Conservation (phyloP, 176 grass and related monocot species). For the Raddia guianensis region DNA sequence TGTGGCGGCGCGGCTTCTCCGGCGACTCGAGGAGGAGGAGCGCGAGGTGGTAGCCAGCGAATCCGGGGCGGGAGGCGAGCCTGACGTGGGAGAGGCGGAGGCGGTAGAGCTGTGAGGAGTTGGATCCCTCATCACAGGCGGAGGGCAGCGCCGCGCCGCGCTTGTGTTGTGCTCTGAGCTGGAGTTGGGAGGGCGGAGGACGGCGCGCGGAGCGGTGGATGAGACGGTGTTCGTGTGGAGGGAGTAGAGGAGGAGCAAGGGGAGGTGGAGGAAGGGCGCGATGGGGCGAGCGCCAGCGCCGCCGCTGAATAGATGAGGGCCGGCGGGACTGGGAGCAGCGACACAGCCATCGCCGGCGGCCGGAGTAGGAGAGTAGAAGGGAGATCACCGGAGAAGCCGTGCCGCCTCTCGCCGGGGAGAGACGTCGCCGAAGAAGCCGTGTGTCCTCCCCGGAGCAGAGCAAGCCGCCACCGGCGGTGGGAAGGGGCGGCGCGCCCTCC, state of each 20-base stretch:
- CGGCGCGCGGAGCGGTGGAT: no score
- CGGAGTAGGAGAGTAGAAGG: no score
- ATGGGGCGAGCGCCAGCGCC: conserved; percentile 16
- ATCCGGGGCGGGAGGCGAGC: conserved; percentile 58
- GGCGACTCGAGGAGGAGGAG: conserved; percentile 27
- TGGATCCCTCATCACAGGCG: conserved; percentile 49
- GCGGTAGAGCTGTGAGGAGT: conserved; percentile 77
- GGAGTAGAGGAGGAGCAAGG: conserved; percentile 41
- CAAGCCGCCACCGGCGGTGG: no score
- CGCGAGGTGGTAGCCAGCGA: conserved; percentile 55
- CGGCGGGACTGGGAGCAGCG: conserved; percentile 37
- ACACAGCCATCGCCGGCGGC: conserved; percentile 47
- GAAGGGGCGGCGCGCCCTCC: no score
- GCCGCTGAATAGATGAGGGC: conserved; percentile 39
- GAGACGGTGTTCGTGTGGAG: no score
- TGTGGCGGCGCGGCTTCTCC: no score
- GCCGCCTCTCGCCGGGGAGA: no score
- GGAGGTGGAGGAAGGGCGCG: conserved; percentile 54
- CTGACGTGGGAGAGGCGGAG: conserved; percentile 70
- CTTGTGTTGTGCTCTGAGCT: conserved; percentile 25
- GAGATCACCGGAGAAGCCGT: no score
- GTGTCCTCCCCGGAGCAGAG: no score
- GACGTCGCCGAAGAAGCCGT: no score
- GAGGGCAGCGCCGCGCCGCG: conserved; percentile 32
- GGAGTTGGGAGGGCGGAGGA: no score